Base-by-base conservation (phyloP, 768 basidiomycete species). In the Cystobasidium ongulense region DNA sequence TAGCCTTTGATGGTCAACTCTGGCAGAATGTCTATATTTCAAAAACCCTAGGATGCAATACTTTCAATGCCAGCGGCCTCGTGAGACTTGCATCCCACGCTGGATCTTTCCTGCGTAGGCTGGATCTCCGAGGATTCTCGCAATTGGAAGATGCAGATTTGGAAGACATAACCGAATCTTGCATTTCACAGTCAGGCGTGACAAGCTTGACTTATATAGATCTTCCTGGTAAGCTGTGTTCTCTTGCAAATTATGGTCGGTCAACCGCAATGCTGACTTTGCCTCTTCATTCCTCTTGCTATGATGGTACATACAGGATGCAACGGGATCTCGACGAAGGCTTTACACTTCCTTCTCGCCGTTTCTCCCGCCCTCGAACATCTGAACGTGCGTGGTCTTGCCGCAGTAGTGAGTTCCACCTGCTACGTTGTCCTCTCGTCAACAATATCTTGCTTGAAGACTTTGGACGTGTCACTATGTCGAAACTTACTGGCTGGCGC, bases 1-100 rank as follows among this genome's bases (percentile, higher is more conserved):
- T 71, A 15, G 68, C 43, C 4, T 61, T 57, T 35, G 68, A 71
- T 43, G 68, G 68, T 11, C 68, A 71, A 36, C 68, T 71, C 25
- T 71, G 68, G 68, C 50, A 71, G 54, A 29, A 54, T 13, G 53
- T 71, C 27, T 46, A 23, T 10, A 71, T 71, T 13, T 5, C 68
- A 1, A 35, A n/a, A 23, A 31, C 33, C 1, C 25, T 71, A 15
- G 68, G 68, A 7, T 23, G 35, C n/a, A 36, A 46, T 35, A 36
- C 53, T n/a, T 71, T 71, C 35, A 59, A 11, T 29, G 33, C 68
- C 1, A 33, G 7, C 13, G 68, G 68, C 13, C 54, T 71, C 18
- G 50, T 71, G 7, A 54, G 68, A 54, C 68, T 71, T 38, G 33
- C 54, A 1, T 27, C 25, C 2, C 52, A 33, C 31, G 68, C 68